These are phyloP conservation scores for Physcomitrium patens DNA, from an alignment of 225 moss, liverwort and hornwort genomes.

Conservation along the genomic window DNA sequence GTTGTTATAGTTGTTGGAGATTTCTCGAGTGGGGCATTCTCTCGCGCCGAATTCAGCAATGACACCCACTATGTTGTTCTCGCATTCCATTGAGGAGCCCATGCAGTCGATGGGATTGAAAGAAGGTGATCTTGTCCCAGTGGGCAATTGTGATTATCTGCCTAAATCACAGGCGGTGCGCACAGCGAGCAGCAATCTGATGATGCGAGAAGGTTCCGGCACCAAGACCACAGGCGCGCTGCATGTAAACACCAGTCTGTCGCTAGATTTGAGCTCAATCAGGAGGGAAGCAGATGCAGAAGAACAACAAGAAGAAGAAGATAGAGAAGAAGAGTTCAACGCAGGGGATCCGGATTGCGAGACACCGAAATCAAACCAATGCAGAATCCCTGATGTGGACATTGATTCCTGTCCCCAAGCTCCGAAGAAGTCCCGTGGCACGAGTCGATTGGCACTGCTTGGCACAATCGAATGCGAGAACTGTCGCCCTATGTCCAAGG, in stretches of 20 bases:
- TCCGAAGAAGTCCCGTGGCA: slow-evolving; percentile 20
- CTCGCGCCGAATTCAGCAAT: background rate
- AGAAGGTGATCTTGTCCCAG: background rate
- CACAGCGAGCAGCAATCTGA: background rate
- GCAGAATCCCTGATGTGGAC: slow-evolving; percentile 28
- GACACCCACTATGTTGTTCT: slow-evolving; percentile 20
- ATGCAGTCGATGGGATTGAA: slow-evolving; percentile 16
- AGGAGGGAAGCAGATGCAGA: background rate
- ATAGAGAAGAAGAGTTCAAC: too few species aligned
- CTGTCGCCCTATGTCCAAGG: too few species aligned
- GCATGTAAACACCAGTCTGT: background rate
- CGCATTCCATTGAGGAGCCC: background rate
- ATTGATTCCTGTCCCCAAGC: slow-evolving; percentile 24
- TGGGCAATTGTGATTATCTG: slow-evolving; percentile 15
- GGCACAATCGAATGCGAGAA: too few species aligned
- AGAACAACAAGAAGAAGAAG: background rate
- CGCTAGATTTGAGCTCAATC: slow-evolving; percentile 13
- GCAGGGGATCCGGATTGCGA: slow-evolving; percentile 23
- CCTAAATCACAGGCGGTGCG: slow-evolving; percentile 17
- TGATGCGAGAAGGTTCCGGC: background rate
- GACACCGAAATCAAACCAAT: slow-evolving; percentile 24
- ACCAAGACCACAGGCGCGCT: background rate
- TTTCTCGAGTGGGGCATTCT: too few species aligned
- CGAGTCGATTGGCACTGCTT: background rate
- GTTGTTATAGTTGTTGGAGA: too few species aligned